Conservation (phyloP, 257 asterid genomes). For the Rhazya stricta region DNA sequence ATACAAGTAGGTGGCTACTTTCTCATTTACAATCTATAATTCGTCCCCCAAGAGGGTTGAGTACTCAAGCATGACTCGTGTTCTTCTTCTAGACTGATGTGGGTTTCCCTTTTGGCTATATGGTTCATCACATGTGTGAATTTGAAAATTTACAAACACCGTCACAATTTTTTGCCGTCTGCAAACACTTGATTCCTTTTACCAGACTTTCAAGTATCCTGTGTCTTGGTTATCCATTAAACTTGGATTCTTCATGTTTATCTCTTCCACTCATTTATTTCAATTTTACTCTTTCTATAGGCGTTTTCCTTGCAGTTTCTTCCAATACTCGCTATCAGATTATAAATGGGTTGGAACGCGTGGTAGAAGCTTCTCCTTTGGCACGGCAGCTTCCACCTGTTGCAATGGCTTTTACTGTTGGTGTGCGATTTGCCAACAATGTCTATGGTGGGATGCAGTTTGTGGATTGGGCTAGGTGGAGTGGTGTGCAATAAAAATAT, state of each 20-base stretch:
- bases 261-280: not conserved
- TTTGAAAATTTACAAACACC: too few relatives aligned
- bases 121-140: not conserved
- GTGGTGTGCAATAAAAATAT: conserved; percentile 60
- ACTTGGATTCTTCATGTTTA: not conserved
- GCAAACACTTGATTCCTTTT: not conserved
- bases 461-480: conserved; percentile 92
- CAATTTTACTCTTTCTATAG: conserved; percentile 28
- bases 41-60: not conserved
- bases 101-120: not conserved
- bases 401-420: conserved; percentile 89
- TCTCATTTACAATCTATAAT: not conserved
- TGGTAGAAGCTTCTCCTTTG: conserved; percentile 76
- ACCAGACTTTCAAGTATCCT: not conserved
- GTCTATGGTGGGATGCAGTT: conserved; percentile 98
- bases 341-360: conserved; percentile 78
- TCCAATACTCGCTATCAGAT: conserved; percentile 93
- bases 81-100: not conserved
- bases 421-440: conserved; percentile 84
- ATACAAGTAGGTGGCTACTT: not conserved
- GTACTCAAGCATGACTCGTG: not conserved
- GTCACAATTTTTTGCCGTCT: not conserved
- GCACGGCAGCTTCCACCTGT: conserved; percentile 65
- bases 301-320: conserved; percentile 83
- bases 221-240: not conserved